Percentiles rank a stretch among this genome's conserved stretches.
Evolutionary conservation across 2,329 filamentous ascomycete genomes (phyloP).

Genomic region (Clarireedia monteithiana): DNA sequence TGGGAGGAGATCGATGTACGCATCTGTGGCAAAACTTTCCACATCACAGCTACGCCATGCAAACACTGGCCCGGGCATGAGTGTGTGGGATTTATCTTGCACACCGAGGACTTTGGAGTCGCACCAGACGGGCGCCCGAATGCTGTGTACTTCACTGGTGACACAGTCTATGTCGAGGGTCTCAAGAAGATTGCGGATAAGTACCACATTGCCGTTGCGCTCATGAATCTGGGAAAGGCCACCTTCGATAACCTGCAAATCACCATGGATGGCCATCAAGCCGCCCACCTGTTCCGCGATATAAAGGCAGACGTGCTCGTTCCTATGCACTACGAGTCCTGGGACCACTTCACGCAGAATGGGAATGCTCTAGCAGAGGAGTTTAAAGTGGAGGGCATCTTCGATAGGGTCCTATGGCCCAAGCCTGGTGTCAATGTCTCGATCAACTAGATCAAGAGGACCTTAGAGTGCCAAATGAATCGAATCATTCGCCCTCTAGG

Average conservation of each 20-base stretch:
- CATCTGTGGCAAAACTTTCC: neutral
- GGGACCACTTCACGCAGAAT: slow-evolving; percentile 37
- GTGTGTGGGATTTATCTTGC: neutral
- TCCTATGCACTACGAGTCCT: slow-evolving; percentile 41
- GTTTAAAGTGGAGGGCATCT: neutral
- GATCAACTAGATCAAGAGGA: too few relatives aligned
- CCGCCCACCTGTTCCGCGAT: slow-evolving; percentile 31
- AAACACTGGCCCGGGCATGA: neutral
- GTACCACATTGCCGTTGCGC: neutral
- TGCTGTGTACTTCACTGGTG: neutral
- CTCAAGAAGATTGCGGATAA: neutral
- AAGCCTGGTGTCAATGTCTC: neutral
- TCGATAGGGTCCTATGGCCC: neutral
- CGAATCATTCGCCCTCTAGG: too few relatives aligned
- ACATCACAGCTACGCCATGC: neutral
- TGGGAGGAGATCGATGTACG: slow-evolving; percentile 18
- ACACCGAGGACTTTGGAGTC: neutral
- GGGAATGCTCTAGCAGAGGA: neutral
- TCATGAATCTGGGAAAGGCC: neutral
- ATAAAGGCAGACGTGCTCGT: slow-evolving; percentile 36
- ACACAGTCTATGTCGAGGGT: neutral
- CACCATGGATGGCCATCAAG: neutral
- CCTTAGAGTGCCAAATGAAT: too few relatives aligned
- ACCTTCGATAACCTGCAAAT: neutral
- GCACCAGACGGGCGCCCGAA: neutral